Base-by-base conservation (phyloP, 2,329 filamentous ascomycete genomes). In the Drechslerella stenobrocha region DNA sequence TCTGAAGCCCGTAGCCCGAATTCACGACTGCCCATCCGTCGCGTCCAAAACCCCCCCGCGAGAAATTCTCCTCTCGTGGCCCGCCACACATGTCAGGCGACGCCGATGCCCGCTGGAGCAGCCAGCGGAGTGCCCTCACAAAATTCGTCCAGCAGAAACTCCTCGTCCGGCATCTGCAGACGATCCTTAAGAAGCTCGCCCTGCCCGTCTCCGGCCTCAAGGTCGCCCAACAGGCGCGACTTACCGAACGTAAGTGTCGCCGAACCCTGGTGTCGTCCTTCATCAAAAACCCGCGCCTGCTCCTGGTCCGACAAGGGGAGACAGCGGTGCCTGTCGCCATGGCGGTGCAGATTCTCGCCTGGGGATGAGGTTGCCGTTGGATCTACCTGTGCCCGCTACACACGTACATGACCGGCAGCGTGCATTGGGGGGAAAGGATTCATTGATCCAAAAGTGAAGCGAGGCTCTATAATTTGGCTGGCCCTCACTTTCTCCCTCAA, bases 121-220 rank as follows among this genome's bases (percentile, higher is more conserved):
- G 35, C 3, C 63, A 67, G 18, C 44, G 55, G 40, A 23, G 24
- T 3, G 63, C 22, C 11, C 63, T 67, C 9, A 26, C 51, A 11
- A 67, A 70, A 52, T 71, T 70, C 58, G 71, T 73, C 35, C 70
- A 70, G 28, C 70, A 55, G 18, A 67, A 71, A 35, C 59, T 73
- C 46, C 69, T 73, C 42, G 72, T 73, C 50, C 70, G 70, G 22
- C 85, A 91, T 73, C 82, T 96, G 48, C 88, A 90, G 73, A 81
- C 81, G 52, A 86, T 97, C 71, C 88, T 92, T 74, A 82, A 84
- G 70, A 80, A 83, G 67, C 89, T 95, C 78, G 83, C 85, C 46
- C 80, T 95, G 32, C 82, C 84, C 71, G 87, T 89, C 67, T 88
- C 87, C 24, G 93, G 93, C 18, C 87, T 93, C 73, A 98, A 98